phyloP scores from a whole-genome alignment of 2,329 filamentous ascomycete genomes.

The Onygenales sp. region DNA sequence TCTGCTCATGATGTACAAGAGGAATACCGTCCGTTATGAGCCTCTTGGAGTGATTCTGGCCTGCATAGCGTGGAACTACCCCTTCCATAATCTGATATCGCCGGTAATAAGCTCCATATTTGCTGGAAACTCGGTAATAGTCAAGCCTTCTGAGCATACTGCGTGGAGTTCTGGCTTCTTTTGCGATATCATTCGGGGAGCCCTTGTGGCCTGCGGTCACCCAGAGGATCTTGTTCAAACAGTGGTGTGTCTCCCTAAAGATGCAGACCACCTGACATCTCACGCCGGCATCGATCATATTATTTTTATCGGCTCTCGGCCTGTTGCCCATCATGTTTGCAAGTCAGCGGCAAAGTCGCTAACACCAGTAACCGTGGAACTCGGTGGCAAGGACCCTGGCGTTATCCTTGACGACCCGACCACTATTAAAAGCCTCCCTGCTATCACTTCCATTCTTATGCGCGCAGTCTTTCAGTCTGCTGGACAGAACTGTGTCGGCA shows the following conservation, averaged over 20 bases:
- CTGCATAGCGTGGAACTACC: slow-evolving; percentile 94
- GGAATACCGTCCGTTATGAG: slow-evolving; percentile 81
- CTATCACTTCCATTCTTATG: slow-evolving; percentile 74
- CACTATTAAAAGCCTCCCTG: slow-evolving; percentile 51
- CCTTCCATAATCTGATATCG: slow-evolving; percentile 89
- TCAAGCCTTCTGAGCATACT: slow-evolving; percentile 92
- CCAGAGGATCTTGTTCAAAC: slow-evolving; percentile 73
- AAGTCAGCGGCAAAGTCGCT: slow-evolving; percentile 74
- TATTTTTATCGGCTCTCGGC: slow-evolving; percentile 88
- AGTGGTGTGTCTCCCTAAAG: slow-evolving; percentile 77
- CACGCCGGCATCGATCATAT: slow-evolving; percentile 79
- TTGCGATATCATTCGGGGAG: slow-evolving; percentile 64
- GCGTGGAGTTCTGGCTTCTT: slow-evolving; percentile 89
- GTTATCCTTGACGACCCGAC: slow-evolving; percentile 70
- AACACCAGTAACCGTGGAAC: slow-evolving; percentile 81
- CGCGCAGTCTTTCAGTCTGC: slow-evolving; percentile 90
- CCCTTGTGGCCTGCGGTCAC: slow-evolving; percentile 73
- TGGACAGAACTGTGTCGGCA: slow-evolving; percentile 95
- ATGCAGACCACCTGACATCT: slow-evolving; percentile 71
- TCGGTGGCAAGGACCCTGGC: slow-evolving; percentile 91
- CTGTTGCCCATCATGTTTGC: slow-evolving; percentile 80
- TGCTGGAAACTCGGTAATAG: slow-evolving; percentile 79
- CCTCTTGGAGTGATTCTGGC: slow-evolving; percentile 87
- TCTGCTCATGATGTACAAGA: slow-evolving; percentile 90
- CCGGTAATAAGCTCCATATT: slow-evolving; percentile 88